phyloP scores from a whole-genome alignment of 2,329 filamentous ascomycete species.

The Exutisphaerella laricina region DNA sequence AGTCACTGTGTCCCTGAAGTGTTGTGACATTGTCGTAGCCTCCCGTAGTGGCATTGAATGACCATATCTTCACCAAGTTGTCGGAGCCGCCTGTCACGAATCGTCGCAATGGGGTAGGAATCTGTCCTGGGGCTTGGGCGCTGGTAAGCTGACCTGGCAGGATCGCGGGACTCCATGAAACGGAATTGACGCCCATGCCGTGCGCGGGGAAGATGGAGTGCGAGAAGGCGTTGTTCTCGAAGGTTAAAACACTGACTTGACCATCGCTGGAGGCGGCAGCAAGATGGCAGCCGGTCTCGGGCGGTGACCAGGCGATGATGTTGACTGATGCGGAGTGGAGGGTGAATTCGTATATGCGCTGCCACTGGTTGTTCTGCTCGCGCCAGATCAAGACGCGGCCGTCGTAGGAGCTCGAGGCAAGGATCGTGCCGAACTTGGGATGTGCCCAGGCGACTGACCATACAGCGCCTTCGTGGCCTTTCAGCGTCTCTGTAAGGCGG shows the following conservation, averaged over 20 bases:
- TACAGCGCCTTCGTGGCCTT: conserved; percentile 96
- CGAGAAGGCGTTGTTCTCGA: conserved; percentile 91
- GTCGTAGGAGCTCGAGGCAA: conserved; percentile 92
- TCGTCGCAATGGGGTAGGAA: conserved; percentile 57
- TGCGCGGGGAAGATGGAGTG: conserved; percentile 88
- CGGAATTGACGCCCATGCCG: conserved; percentile 88
- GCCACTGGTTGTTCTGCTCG: conserved; percentile 60
- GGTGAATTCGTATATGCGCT: conserved; percentile 86
- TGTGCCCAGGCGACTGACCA: conserved; percentile 99
- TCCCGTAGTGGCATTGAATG: conserved; percentile 55
- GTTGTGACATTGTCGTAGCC: conserved; percentile 47
- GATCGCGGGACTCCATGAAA: conserved; percentile 87
- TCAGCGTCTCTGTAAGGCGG: conserved; percentile 83
- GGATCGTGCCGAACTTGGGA: conserved; percentile 96
- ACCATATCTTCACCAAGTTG: conserved; percentile 91
- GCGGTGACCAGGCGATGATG: conserved; percentile 94
- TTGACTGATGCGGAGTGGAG: conserved; percentile 96
- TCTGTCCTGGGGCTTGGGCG: conserved; percentile 45
- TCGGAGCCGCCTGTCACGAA: conserved; percentile 96
- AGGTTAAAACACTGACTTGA: conserved; percentile 88
- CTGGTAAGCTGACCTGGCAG: conserved; percentile 79
- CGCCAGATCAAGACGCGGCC: conserved; percentile 99
- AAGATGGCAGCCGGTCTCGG: conserved; percentile 89
- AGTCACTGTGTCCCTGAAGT: conserved; percentile 81
- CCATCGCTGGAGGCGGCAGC: conserved; percentile 93